phyloP scores from a whole-genome alignment of 345 rosid species.

The Noccaea caerulescens region DNA sequence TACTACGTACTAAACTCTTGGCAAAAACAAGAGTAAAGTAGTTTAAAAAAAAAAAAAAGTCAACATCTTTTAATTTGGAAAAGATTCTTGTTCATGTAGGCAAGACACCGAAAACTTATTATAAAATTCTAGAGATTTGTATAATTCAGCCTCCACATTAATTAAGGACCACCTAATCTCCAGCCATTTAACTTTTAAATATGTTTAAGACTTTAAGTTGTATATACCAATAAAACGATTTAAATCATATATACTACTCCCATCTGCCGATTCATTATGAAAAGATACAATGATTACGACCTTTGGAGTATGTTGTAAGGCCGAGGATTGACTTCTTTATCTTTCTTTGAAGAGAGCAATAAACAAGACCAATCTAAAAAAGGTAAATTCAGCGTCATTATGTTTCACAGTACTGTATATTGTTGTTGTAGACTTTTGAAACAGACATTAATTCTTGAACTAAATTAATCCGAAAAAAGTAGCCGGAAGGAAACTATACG shows the following conservation, averaged over 20 bases:
- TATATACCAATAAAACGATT: background rate
- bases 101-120: conserved; percentile 26
- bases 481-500: background rate
- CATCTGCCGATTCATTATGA: background rate
- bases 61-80: conserved; percentile 26
- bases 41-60: background rate
- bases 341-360: background rate
- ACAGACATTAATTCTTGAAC: no score
- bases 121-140: conserved; percentile 13
- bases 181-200: background rate
- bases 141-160: conserved; percentile 24
- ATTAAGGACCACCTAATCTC: conserved; percentile 26
- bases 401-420: no score
- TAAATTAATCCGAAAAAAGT: background rate
- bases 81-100: conserved; percentile 25
- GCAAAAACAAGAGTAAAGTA: background rate
- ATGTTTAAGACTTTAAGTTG: background rate
- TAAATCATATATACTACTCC: background rate
- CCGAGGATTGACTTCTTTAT: background rate
- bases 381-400: background rate
- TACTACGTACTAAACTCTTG: background rate
- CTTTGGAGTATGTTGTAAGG: background rate
- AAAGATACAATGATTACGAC: background rate
- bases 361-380: background rate
- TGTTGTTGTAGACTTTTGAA: no score